Percentiles rank a stretch among this genome's conserved stretches.
Evolutionary conservation across 208 protist species (phyloP).

Genomic region (Crithidia thermophila): DNA sequence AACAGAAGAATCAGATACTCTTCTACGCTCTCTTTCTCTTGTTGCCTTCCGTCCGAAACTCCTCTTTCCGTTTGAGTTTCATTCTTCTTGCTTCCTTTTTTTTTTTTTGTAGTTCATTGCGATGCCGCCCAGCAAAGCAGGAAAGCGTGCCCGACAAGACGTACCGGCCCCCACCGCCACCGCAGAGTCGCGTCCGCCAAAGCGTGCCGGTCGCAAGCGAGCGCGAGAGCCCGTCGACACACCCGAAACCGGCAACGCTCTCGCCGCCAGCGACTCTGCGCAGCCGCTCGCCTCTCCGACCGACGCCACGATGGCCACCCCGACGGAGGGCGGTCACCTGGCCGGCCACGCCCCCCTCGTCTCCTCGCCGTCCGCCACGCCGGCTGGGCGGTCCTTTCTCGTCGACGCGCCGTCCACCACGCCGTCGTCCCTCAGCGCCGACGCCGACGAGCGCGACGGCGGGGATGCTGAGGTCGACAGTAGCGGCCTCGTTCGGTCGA

Average conservation of each 20-base stretch:
- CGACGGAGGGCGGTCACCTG: not conserved
- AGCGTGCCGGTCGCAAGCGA: not conserved
- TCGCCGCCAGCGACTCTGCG: not conserved
- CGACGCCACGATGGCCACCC: not conserved
- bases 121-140: not conserved
- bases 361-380: constrained; percentile 15
- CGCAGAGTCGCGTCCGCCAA: not conserved
- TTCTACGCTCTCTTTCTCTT: too few relatives aligned
- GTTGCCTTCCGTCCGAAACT: too few relatives aligned
- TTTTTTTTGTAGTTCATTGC: not conserved
- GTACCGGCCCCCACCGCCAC: not conserved
- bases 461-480: constrained; percentile 2
- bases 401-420: constrained; percentile 19
- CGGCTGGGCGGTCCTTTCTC: constrained; percentile 18
- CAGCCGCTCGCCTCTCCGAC: not conserved
- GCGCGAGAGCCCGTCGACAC: not conserved
- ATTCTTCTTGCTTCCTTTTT: too few relatives aligned
- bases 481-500: constrained; percentile 21
- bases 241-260: not conserved
- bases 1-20: too few relatives aligned
- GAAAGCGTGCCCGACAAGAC: not conserved
- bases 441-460: not conserved
- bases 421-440: constrained; percentile 2
- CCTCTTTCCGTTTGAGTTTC: too few relatives aligned
- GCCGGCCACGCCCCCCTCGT: not conserved